A percentile compares a stretch with the other conserved stretches of the same genome.
These are phyloP conservation scores for Discostella stelligeroides DNA, from an alignment of 108 stramenopile genomes.

Conservation along the genomic window DNA sequence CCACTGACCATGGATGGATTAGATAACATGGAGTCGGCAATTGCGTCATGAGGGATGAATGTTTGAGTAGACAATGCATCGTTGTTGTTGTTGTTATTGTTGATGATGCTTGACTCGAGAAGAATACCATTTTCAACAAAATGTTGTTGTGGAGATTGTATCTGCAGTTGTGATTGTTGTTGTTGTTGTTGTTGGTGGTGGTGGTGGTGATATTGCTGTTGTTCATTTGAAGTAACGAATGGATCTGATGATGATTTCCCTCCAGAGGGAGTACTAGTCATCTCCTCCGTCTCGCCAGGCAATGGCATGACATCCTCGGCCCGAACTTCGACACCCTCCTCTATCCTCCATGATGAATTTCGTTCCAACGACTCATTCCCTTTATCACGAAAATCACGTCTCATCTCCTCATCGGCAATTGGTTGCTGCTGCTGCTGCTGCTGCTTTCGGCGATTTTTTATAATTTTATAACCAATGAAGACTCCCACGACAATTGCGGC, in stretches of 20 bases:
- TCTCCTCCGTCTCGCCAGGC: not conserved
- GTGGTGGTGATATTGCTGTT: not conserved
- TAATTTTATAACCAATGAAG: conserved; percentile 9
- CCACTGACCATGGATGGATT: conserved; percentile 59
- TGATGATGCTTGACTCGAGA: not conserved
- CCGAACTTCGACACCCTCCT: not conserved
- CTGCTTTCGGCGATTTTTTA: conserved; percentile 8
- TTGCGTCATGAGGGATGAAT: conserved; percentile 1
- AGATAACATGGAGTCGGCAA: conserved; percentile 45
- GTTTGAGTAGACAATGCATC: not conserved
- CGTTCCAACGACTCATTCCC: not conserved
- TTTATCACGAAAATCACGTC: no score
- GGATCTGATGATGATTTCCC: not conserved
- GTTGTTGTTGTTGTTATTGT: conserved; percentile 9
- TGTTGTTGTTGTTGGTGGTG: not conserved
- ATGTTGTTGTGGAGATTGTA: not conserved
- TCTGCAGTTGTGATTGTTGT: not conserved
- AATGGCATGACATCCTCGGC: not conserved
- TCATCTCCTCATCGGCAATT: no score
- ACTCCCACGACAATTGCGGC: conserved; percentile 21
- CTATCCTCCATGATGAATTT: not conserved
- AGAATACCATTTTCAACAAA: no score
- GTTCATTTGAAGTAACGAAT: not conserved
- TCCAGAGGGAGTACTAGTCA: not conserved
- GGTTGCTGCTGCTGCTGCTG: not conserved